Evolutionary conservation across 192 early-diverging fungal genomes (phyloP), one percentile per base, ranked within the genome.

Genomic region (Rhizophlyctis rosea): DNA sequence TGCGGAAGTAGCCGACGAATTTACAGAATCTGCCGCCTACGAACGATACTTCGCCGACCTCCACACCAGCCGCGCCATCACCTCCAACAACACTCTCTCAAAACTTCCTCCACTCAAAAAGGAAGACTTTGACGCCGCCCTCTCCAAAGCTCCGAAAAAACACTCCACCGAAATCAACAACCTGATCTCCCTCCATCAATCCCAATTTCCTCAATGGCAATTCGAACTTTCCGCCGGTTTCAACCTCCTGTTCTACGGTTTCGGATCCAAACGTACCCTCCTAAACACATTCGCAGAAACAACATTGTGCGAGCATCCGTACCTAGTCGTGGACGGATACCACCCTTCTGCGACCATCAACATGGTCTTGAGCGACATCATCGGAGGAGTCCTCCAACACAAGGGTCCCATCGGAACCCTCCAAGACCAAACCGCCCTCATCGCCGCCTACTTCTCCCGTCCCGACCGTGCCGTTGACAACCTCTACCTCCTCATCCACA

Each of bases 161-260:
- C 74, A 71, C 29, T 34, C 9, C 4, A 3, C 18, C 4, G 62
- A 47, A 68, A 86, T 25, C 60, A 58, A 80, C 28, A 59, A 36
- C 3, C 59, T 76, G n/a, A 31, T 16, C 11, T n/a, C 13, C 4
- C 50, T 71, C 64, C 14, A 67, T 59, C 51, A 44, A 5, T 23
- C 44, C 3, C 59, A 61, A 55, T 98, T 94, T 61, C 73, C 72
- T 1, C 92, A 99, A 64, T 98, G 94, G 94, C 78, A 72, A 50
- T 93, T 93, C 80, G 91, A 97, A 66, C 72, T 97, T 3, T 52
- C 65, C 2, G 76, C 78, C 13, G 93, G 91, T 0, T 99, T 94
- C 69, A 96, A 90, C 62, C 74, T 99, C 4, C 61, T 94, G 0
- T 89, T 96, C 47, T 96, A 93, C 65, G 96, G 96, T 0, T 96